These are phyloP conservation scores for Wickerhamomyces silvicola DNA, from an alignment of 805 yeast genomes.

Conservation along the genomic window DNA sequence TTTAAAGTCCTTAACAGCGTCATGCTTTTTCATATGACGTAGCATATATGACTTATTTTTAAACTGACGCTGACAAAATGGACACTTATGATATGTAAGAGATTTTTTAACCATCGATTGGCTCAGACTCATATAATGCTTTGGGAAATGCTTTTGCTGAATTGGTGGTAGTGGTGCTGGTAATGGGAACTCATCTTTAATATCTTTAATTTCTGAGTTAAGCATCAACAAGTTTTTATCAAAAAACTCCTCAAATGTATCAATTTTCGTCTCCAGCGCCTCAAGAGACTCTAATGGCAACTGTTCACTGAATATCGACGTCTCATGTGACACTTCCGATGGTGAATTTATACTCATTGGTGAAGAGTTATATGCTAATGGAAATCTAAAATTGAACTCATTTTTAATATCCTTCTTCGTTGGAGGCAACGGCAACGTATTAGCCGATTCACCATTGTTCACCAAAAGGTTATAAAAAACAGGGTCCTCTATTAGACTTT, in stretches of 20 bases:
- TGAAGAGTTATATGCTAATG: too few species aligned
- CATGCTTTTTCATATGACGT: constrained; percentile 78
- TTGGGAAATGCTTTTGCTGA: not conserved
- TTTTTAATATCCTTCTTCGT: not conserved
- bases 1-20: constrained; percentile 63
- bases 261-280: too few species aligned
- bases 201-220: too few species aligned
- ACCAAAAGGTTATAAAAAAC: constrained; percentile 16
- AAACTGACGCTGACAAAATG: constrained; percentile 64
- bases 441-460: constrained; percentile 10
- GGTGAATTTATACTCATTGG: too few species aligned
- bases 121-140: not conserved
- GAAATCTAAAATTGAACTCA: not conserved
- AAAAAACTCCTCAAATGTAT: too few species aligned
- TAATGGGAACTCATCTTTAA: too few species aligned
- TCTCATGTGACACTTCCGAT: too few species aligned
- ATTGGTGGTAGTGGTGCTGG: constrained; percentile 6
- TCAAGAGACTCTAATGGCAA: too few species aligned
- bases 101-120: not conserved
- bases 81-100: constrained; percentile 36
- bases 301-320: too few species aligned
- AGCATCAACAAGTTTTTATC: too few species aligned
- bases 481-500: constrained; percentile 18
- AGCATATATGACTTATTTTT: constrained; percentile 76
- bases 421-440: not conserved